phyloP scores from a whole-genome alignment of 2,329 filamentous ascomycete genomes.

The Purpureocillium takamizusanense region DNA sequence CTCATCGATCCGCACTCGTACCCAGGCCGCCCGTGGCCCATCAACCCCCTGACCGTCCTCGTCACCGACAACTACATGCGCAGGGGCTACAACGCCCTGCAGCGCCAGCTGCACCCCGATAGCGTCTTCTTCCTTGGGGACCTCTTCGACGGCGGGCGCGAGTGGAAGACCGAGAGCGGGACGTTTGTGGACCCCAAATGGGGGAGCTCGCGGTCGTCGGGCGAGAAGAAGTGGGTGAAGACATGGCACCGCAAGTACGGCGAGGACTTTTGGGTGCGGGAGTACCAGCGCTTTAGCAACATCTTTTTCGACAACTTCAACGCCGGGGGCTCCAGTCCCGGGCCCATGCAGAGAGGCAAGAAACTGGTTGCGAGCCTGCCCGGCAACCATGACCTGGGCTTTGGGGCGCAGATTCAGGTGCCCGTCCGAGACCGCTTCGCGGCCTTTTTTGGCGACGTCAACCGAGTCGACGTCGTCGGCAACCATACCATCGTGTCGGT shows the following conservation, averaged over 20 bases:
- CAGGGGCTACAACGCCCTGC: constrained; percentile 71
- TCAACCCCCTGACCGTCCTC: constrained; percentile 42
- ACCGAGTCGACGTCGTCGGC: constrained; percentile 80
- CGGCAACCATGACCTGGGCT: constrained; percentile 92
- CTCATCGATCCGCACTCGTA: constrained; percentile 94
- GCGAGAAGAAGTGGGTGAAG: constrained; percentile 48
- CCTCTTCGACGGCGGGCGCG: constrained; percentile 88
- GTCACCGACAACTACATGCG: constrained; percentile 87
- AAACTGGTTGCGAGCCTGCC: constrained; percentile 80
- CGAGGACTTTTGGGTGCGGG: constrained; percentile 73
- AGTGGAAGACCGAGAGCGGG: constrained; percentile 72
- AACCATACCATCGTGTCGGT: constrained; percentile 95
- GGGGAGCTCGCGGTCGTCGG: constrained; percentile 39
- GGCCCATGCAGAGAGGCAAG: constrained; percentile 54
- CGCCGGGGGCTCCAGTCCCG: constrained; percentile 42
- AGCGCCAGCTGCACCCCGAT: constrained; percentile 69
- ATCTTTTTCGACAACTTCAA: constrained; percentile 73
- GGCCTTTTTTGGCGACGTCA: constrained; percentile 84
- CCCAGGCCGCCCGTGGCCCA: constrained; percentile 61
- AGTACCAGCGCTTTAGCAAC: constrained; percentile 77
- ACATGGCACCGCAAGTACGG: constrained; percentile 68
- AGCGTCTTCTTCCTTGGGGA: constrained; percentile 88
- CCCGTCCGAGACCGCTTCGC: constrained; percentile 76
- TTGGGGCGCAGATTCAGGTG: constrained; percentile 74
- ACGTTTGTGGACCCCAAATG: constrained; percentile 51